These are phyloP conservation scores for Silene coronaria DNA, from an alignment of 179 eudicot species.

Conservation along the genomic window DNA sequence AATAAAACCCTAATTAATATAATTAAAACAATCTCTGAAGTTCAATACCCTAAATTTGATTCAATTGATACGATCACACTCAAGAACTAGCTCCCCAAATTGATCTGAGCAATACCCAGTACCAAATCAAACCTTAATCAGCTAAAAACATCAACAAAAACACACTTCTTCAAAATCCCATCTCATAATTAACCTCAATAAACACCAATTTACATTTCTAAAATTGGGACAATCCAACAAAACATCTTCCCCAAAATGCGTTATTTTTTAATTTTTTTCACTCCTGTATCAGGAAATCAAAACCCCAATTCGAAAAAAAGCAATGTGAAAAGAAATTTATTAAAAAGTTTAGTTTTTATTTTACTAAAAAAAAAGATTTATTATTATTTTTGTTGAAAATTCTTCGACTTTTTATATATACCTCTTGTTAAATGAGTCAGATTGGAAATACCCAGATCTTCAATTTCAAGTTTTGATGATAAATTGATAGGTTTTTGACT, in stretches of 20 bases:
- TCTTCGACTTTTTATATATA: neutral
- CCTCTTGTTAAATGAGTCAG: neutral
- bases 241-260: neutral
- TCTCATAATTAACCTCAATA: neutral
- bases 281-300: neutral
- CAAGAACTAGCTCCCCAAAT: neutral
- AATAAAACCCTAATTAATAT: neutral
- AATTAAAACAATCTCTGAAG: neutral
- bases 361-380: neutral
- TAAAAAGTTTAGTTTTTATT: neutral
- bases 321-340: neutral
- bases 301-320: conserved; percentile 2
- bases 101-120: conserved; percentile 7
- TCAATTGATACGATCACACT: neutral
- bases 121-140: conserved; percentile 8
- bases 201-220: neutral
- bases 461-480: conserved; percentile 19
- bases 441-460: conserved; percentile 21
- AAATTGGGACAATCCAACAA: neutral
- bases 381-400: neutral
- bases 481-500: neutral
- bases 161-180: conserved; percentile 8
- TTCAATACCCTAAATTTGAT: conserved; percentile 6
- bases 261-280: neutral
- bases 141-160: conserved; percentile 4